phyloP scores from a whole-genome alignment of 306 rosid genomes.

The Vigna reflexopilosa region DNA sequence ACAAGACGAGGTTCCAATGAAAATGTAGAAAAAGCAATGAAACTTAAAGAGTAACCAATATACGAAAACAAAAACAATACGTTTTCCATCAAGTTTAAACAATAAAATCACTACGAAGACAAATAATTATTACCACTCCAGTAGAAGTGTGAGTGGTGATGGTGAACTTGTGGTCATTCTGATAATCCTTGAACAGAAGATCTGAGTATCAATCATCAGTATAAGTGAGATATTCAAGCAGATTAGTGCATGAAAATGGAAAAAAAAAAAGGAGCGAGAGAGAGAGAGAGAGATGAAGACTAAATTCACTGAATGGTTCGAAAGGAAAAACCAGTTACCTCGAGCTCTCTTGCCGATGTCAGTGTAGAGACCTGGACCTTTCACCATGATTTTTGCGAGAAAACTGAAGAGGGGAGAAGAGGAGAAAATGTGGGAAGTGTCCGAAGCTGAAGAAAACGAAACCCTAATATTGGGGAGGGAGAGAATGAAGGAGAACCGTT shows the following conservation, averaged over 20 bases:
- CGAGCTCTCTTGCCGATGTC: conserved; percentile 94
- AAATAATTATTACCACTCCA: conserved; percentile 66
- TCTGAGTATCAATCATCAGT: conserved; percentile 48
- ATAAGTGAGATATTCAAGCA: neutral
- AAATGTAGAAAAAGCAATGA: conserved; percentile 4
- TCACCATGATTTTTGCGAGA: conserved; percentile 73
- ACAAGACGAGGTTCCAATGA: neutral
- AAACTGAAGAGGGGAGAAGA: conserved; percentile 36
- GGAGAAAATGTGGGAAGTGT: neutral
- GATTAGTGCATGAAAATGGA: neutral
- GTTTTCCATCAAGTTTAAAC: neutral
- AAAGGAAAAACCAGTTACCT: conserved; percentile 52
- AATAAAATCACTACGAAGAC: neutral
- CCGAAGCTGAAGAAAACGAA: neutral
- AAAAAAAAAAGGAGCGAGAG: neutral
- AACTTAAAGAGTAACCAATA: neutral
- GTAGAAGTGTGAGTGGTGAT: conserved; percentile 72
- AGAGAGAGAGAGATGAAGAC: neutral
- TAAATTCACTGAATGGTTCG: neutral
- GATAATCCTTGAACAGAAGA: conserved; percentile 93
- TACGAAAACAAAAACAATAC: neutral
- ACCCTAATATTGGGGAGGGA: conserved; percentile 42
- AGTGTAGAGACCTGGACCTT: conserved; percentile 92
- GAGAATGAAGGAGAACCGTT: conserved; percentile 48
- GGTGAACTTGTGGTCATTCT: conserved; percentile 92